A percentile compares a stretch with the other conserved stretches of the same genome.
phyloP scores from a whole-genome alignment of 73 alveolate species.

The Breviolum minutum region DNA sequence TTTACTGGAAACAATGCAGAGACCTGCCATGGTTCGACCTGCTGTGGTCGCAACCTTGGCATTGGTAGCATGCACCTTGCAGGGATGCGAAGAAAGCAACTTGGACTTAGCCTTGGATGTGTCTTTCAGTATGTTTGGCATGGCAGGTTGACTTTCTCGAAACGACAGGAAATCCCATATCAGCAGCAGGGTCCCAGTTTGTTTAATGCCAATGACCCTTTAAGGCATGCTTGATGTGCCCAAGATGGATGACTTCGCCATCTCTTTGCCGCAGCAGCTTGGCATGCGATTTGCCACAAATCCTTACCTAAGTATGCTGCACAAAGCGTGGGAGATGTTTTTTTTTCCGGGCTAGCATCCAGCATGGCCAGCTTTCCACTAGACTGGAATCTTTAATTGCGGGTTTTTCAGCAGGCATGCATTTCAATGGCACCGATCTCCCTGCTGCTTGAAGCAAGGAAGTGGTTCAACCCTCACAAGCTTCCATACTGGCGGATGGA shows the following conservation, averaged over 20 bases:
- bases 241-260: conserved; percentile 55
- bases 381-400: not conserved
- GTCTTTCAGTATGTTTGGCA: not conserved
- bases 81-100: conserved; percentile 72
- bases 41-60: conserved; percentile 19
- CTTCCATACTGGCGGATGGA: conserved; percentile 71
- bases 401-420: not conserved
- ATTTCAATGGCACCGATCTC: too few species aligned
- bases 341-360: not conserved
- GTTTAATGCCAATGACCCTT: too few species aligned
- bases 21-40: not conserved
- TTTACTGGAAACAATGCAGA: not conserved
- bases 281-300: too few species aligned
- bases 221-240: conserved; percentile 56
- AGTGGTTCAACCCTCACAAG: conserved; percentile 41
- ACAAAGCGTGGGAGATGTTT: not conserved
- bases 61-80: conserved; percentile 10
- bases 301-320: not conserved
- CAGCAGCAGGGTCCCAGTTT: not conserved
- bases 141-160: not conserved
- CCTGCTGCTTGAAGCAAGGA: not conserved
- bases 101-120: not conserved
- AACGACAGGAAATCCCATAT: not conserved
- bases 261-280: conserved; percentile 47
- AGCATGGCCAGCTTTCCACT: not conserved